Base-by-base conservation (phyloP, 2,329 filamentous ascomycete genomes). In the Erysiphe pulchra region DNA sequence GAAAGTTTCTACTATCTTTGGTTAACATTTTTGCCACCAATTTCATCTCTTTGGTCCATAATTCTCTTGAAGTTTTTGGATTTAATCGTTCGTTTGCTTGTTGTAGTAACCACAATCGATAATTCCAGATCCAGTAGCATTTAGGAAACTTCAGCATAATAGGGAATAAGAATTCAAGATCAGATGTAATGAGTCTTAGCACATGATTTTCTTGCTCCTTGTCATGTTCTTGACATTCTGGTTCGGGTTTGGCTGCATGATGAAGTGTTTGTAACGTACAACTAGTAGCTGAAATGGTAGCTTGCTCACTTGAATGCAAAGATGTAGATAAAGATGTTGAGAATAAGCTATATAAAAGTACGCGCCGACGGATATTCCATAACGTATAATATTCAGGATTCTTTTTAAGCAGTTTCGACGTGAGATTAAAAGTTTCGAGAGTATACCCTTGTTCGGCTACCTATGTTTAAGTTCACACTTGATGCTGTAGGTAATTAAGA, bases 51-150 rank as follows among this genome's bases (percentile, higher is more conserved):
- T 79, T 75, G 54, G 79, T 67, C 90, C 90, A 98, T 44, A 94
- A 66, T 36, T 67, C 62, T 18, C 71, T 68, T 1, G 83, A 73
- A 14, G 64, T 57, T 0, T 64, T 47, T 1, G 61, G 50, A 2
- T 74, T 69, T 10, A 93, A 65, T 16, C 76, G 66, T 12, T 67
- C 59, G 42, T 79, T 80, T 32, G 77, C 76, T 59, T 83, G 73
- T 46, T 77, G 66, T 13, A 98, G 66, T 2, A 87, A 65, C 86
- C 90, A 98, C 41, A 79, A 63, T 28, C 90, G 77, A 61, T 94
- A 87, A 54, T 93, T 92, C 90, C 90, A 98, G 56, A 98, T 87
- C 87, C 90, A 95, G 65, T 98, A 98, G 67, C 90, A 95, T 61
- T 98, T 98, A 7, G 90, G 90, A 52, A 75, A 87, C 52, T 84